Evolutionary conservation across 345 rosid genomes (phyloP), one percentile per base, ranked within the genome.

Genomic region (Erysimum cheiranthoides): DNA sequence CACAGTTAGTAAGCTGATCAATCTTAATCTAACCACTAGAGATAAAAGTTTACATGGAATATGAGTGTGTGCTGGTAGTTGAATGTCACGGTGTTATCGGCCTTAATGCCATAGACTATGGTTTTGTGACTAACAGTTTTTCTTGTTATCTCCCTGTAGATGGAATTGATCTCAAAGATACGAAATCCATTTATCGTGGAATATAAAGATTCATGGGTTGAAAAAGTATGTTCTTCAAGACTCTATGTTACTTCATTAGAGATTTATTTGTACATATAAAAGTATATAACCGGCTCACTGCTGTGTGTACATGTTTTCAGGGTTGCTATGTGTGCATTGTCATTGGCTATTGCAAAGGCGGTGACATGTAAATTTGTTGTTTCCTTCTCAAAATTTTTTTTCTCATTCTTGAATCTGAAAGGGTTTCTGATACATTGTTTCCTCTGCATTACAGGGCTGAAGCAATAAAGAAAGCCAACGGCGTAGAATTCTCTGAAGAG

Each of bases 161-260:
- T 89, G 96, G 98, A 93, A 62, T 87, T 95, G 40, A 93, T 95
- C 84, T 95, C 99, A 18, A 90, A 83, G 82, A 87, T 95, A 36
- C 84, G 83, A 54, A 95, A 93, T 80, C 98, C 97, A 10, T 92
- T 92, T 80, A 90, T 95, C 25, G 98, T 95, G 73, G 96, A 95
- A 78, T 95, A 95, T 81, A 95, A 93, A 81, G 98, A 95, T 81
- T 95, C 99, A 52, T 95, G 99, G 99, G 96, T 95, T 6, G 99
- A 95, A 84, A 92, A 88, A 84, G 99, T 92, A 90, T 5, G 5
- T 57, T 31, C 8, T 14, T n/a, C n/a, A 56, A 12, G 50, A 42
- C 50, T 62, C 42, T 68, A n/a, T 42, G 5, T 59, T 10, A 32
- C 5, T 42, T 34, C 10, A 10, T 7, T 21, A 50, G 32, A 68